Conservation (phyloP, 169 alveolate species). For the Plasmodium vivax region DNA sequence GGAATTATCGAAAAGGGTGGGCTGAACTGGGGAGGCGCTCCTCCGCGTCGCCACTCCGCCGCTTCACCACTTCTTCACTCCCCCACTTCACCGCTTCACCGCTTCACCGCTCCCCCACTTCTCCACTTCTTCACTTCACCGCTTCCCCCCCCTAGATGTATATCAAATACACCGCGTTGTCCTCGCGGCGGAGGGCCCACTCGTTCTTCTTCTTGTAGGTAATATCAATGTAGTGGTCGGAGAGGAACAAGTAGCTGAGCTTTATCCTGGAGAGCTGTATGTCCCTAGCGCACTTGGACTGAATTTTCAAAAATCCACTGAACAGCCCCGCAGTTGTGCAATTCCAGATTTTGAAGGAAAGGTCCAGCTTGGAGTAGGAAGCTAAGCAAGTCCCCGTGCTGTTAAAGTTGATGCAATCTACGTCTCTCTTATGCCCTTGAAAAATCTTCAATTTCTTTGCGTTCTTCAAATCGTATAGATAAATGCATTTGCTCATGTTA, state of each 20-base stretch:
- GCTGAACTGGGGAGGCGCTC: not conserved
- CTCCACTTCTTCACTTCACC: not conserved
- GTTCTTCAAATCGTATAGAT: slow-evolving; percentile 70
- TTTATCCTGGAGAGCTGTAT: slow-evolving; percentile 59
- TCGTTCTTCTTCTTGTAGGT: slow-evolving; percentile 56
- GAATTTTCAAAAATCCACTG: slow-evolving; percentile 67
- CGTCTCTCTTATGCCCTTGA: slow-evolving; percentile 69
- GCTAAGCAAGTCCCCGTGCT: slow-evolving; percentile 46
- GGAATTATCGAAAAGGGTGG: too few relatives aligned
- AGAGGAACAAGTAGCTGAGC: slow-evolving; percentile 17
- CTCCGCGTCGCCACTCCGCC: too few relatives aligned
- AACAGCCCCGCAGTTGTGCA: slow-evolving; percentile 70
- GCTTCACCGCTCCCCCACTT: too few relatives aligned
- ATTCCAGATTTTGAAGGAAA: slow-evolving; percentile 71
- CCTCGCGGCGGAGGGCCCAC: slow-evolving; percentile 59
- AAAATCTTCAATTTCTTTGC: slow-evolving; percentile 70
- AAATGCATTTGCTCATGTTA: slow-evolving; percentile 54
- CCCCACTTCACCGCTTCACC: not conserved
- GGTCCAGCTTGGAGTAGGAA: slow-evolving; percentile 67
- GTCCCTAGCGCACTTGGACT: slow-evolving; percentile 43
- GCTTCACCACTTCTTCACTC: not conserved
- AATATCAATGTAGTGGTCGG: slow-evolving; percentile 56
- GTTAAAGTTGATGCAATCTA: slow-evolving; percentile 61
- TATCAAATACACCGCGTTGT: slow-evolving; percentile 40
- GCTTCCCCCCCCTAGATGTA: not conserved